Evolutionary conservation across 73 alveolate species (phyloP).

Genomic region (Urostyla sp.): DNA sequence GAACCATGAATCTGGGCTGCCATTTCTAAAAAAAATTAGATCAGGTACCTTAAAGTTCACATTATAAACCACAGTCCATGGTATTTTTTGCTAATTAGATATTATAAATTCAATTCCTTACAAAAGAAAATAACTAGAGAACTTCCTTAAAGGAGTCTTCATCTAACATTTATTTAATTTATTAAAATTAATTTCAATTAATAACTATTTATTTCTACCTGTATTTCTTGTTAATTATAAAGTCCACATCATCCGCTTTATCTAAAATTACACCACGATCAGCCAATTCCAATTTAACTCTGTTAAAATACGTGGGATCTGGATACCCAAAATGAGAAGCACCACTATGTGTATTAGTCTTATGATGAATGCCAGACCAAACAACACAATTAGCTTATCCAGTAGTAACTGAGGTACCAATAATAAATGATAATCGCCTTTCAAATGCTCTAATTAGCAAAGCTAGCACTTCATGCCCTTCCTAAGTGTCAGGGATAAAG

Average conservation of each 20-base stretch:
- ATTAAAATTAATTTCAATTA: too few species aligned
- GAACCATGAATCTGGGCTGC: conserved; percentile 59
- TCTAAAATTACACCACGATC: conserved; percentile 34
- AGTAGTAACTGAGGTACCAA: conserved; percentile 97
- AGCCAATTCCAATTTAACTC: conserved; percentile 90
- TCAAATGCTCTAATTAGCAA: conserved; percentile 89
- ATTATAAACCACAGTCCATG: conserved; percentile 47
- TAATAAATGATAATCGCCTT: conserved; percentile 87
- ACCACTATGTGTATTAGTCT: conserved; percentile 92
- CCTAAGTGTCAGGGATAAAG: conserved; percentile 89
- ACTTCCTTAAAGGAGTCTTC: conserved; percentile 41
- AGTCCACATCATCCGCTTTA: neutral
- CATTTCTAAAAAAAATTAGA: conserved; percentile 40
- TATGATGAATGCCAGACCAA: conserved; percentile 98
- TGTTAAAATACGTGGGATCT: conserved; percentile 91
- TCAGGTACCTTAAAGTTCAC: conserved; percentile 44
- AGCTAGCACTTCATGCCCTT: conserved; percentile 92
- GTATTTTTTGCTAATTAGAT: neutral
- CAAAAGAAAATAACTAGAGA: neutral
- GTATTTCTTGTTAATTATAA: neutral
- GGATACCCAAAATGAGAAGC: conserved; percentile 90
- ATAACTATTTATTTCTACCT: neutral
- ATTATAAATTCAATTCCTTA: neutral
- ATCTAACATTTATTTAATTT: neutral
- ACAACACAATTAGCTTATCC: conserved; percentile 90